phyloP scores from a whole-genome alignment of 441 rosid species.

The Rhodomyrtus psidioides region DNA sequence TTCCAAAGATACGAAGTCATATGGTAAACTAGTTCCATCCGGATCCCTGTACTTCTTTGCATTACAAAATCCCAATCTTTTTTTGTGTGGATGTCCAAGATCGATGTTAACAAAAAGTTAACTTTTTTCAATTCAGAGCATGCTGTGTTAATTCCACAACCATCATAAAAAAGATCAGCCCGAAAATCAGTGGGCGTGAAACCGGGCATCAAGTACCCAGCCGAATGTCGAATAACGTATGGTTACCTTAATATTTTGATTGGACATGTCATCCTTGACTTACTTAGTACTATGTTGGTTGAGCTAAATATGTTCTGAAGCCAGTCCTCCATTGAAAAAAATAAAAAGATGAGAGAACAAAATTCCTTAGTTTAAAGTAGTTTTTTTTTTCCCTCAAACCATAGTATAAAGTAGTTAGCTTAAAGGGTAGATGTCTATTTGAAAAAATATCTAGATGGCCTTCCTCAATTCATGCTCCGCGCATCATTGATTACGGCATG shows the following conservation, averaged over 20 bases:
- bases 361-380: background rate
- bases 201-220: background rate
- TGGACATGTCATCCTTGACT: background rate
- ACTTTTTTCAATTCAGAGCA: background rate
- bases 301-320: background rate
- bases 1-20: background rate
- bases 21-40: background rate
- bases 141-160: background rate
- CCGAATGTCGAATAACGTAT: rapidly evolving
- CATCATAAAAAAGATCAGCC: background rate
- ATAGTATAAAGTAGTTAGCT: background rate
- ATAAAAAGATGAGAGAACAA: background rate
- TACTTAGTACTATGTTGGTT: background rate
- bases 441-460: background rate
- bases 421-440: background rate
- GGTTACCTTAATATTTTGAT: background rate
- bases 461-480: rapidly evolving
- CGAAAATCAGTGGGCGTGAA: background rate
- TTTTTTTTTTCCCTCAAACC: too few species aligned
- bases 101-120: background rate
- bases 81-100: background rate
- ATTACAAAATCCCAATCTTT: background rate
- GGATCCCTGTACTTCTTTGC: background rate
- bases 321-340: background rate
- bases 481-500: background rate